Conservation (phyloP, 2,329 filamentous ascomycete genomes). For the Pyrenochaeta sp. region DNA sequence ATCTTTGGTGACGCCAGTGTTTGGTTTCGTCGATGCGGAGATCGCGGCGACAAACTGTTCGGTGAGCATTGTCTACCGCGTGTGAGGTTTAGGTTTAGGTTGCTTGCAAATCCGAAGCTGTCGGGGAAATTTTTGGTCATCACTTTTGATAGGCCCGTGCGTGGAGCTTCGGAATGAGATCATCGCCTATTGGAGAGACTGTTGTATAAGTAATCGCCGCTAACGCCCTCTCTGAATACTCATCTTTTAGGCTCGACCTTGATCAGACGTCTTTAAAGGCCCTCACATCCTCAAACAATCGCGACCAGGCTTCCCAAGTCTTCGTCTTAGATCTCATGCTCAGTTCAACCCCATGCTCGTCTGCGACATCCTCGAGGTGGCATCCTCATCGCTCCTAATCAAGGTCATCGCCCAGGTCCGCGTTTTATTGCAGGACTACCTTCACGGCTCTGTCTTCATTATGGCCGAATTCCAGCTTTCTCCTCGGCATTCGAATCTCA, state of each 20-base stretch:
- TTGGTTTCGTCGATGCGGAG: constrained; percentile 51
- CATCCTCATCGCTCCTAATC: too few relatives aligned
- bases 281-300: background rate
- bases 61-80: constrained; percentile 54
- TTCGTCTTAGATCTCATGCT: background rate
- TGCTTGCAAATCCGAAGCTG: constrained; percentile 4
- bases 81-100: constrained; percentile 2
- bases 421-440: too few relatives aligned
- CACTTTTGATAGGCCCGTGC: constrained; percentile 7
- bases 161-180: background rate
- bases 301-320: background rate
- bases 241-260: background rate
- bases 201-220: too few relatives aligned
- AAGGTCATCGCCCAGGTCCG: too few relatives aligned
- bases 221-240: background rate
- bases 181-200: background rate
- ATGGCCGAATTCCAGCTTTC: too few relatives aligned
- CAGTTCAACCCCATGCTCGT: background rate
- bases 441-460: too few relatives aligned
- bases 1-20: constrained; percentile 70
- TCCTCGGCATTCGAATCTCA: too few relatives aligned
- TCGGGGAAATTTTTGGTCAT: constrained; percentile 6
- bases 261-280: background rate
- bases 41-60: constrained; percentile 61
- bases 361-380: too few relatives aligned